Evolutionary conservation across 2,329 filamentous ascomycete genomes (phyloP).

Genomic region (Cryphonectria carpinicola): DNA sequence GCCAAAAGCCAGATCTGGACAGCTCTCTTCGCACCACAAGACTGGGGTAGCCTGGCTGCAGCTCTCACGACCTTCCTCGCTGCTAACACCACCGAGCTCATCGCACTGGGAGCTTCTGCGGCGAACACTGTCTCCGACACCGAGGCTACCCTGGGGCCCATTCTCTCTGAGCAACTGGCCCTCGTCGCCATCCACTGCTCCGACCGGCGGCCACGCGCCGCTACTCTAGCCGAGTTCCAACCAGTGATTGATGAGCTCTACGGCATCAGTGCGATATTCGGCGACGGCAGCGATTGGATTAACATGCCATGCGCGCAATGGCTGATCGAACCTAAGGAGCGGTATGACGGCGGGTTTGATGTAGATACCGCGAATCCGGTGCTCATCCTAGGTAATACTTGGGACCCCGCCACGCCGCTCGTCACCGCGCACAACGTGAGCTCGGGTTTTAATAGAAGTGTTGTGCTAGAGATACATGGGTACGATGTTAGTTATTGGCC

Average conservation of each 20-base stretch:
- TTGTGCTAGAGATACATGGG: slow-evolving; percentile 6
- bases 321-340: slow-evolving; percentile 6
- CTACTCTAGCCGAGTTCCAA: slow-evolving; percentile 1
- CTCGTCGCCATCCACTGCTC: slow-evolving; percentile 4
- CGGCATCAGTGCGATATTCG: background rate
- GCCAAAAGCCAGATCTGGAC: background rate
- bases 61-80: background rate
- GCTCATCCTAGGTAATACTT: slow-evolving; percentile 1
- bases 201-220: background rate
- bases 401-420: background rate
- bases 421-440: slow-evolving; percentile 3
- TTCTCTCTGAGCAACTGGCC: background rate
- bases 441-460: slow-evolving; percentile 1
- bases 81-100: background rate
- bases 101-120: background rate
- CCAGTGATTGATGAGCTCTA: background rate
- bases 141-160: background rate
- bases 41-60: background rate
- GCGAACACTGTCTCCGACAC: background rate
- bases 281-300: background rate
- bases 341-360: slow-evolving; percentile 1
- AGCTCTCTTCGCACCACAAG: background rate
- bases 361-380: slow-evolving; percentile 1
- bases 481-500: background rate
- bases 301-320: slow-evolving; percentile 7